phyloP scores from a whole-genome alignment of 805 yeast genomes.

The Candida tallmaniae region DNA sequence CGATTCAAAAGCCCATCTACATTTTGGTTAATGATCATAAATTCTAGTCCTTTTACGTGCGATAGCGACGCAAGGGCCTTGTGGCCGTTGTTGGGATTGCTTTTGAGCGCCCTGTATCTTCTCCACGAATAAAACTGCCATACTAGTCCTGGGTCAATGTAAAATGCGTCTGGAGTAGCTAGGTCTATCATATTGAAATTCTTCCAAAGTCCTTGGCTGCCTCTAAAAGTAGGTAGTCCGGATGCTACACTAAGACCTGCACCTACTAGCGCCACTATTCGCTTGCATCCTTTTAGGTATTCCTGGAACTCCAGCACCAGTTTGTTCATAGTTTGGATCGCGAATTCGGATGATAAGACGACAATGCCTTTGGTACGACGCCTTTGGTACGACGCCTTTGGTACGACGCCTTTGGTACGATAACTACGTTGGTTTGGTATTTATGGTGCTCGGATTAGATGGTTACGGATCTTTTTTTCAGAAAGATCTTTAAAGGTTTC shows the following conservation, averaged over 20 bases:
- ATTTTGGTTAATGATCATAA: constrained; percentile 75
- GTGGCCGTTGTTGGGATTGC: constrained; percentile 75
- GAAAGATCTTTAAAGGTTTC: no score
- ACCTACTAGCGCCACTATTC: constrained; percentile 66
- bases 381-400: no score
- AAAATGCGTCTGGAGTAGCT: constrained; percentile 90
- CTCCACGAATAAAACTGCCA: constrained; percentile 86
- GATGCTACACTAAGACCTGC: constrained; percentile 79
- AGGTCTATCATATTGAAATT: constrained; percentile 74
- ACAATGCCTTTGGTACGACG: no score
- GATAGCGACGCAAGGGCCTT: constrained; percentile 62
- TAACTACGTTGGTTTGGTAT: no score
- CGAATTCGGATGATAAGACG: no score
- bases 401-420: no score
- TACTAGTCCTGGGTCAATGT: constrained; percentile 75
- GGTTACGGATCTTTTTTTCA: no score
- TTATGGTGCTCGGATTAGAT: no score
- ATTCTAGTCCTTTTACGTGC: constrained; percentile 24
- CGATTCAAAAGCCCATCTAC: constrained; percentile 72
- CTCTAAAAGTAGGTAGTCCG: constrained; percentile 72
- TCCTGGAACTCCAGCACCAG: constrained; percentile 44
- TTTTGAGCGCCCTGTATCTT: constrained; percentile 57
- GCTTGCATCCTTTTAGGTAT: constrained; percentile 40
- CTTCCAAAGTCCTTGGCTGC: constrained; percentile 72
- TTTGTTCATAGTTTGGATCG: constrained; percentile 9